Base-by-base conservation (phyloP, 345 rosid species). In the Eucalyptus sp. region DNA sequence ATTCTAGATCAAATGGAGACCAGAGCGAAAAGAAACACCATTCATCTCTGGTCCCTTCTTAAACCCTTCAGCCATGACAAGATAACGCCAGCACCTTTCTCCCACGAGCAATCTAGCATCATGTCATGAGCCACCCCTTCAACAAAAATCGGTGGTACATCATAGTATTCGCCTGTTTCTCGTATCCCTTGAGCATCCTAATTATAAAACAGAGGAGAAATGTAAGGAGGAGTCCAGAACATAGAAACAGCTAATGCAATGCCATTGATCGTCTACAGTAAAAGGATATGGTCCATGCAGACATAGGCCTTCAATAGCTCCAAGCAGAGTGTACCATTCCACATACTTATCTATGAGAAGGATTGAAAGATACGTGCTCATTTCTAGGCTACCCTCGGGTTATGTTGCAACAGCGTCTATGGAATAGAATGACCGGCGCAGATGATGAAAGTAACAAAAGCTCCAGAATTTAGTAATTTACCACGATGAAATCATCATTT, bases 21-120 rank as follows among this genome's bases (percentile, higher is more conserved):
- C 15, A 76, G 25, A 20, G 48, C 15, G 50, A 43, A 44, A 86
- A 54, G 64, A 54, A 31, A 25, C 48, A 25, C 87, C 20, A 43
- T 62, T 68, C 56, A 50, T 48, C 41, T 68, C 52, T 27, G 29
- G 22, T 66, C 83, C 89, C 81, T 62, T 51, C 88, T 60, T 86
- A 91, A 91, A 87, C 87, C 92, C 89, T 92, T 92, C n/a, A 96
- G 88, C 99, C 97, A 96, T 76, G 92, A 68, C 22, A 93, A 90
- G 88, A 97, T 86, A 76, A 88, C 91, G 66, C 89, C 87, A 10
- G 97, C 97, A 49, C 97, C 96, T 93, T 92, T 93, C 60, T 94
- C 96, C 99, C 99, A 96, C 7, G 93, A 94, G 92, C 95, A 94
- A 89, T 96, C 98, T 85, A 97, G 90, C 99, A 96, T 97, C 96